Conservation (phyloP, 768 basidiomycete species). For the Russula sp. region DNA sequence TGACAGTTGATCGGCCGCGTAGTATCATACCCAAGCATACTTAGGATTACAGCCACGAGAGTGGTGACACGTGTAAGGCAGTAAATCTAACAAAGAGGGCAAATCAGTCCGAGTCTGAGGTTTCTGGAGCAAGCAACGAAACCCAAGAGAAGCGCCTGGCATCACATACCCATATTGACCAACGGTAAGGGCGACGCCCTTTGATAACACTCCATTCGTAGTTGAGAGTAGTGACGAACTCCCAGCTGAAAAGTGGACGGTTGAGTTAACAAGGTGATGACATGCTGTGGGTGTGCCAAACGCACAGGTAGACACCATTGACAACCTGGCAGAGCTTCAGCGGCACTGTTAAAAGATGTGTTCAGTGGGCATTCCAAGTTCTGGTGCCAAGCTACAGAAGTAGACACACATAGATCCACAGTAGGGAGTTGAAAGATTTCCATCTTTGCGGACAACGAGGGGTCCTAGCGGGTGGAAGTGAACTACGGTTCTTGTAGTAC, state of each 20-base stretch:
- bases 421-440: not conserved
- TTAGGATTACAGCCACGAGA: not conserved
- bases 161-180: slow-evolving; percentile 2
- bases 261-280: not conserved
- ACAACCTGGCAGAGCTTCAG: not conserved
- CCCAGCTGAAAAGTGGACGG: not conserved
- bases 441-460: not conserved
- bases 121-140: no score
- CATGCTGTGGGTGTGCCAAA: not conserved
- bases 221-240: not conserved
- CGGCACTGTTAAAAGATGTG: not conserved
- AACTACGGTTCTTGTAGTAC: no score
- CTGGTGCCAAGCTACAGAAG: not conserved
- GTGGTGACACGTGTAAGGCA: not conserved
- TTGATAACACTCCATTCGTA: not conserved
- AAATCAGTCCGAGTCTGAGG: not conserved
- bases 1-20: not conserved
- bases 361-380: not conserved
- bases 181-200: not conserved
- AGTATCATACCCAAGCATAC: not conserved
- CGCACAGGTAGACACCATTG: not conserved
- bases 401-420: not conserved
- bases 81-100: not conserved
- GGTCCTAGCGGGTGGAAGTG: no score
- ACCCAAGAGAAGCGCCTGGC: no score